phyloP scores from a whole-genome alignment of 73 alveolate species.

The Blepharisma stoltei region DNA sequence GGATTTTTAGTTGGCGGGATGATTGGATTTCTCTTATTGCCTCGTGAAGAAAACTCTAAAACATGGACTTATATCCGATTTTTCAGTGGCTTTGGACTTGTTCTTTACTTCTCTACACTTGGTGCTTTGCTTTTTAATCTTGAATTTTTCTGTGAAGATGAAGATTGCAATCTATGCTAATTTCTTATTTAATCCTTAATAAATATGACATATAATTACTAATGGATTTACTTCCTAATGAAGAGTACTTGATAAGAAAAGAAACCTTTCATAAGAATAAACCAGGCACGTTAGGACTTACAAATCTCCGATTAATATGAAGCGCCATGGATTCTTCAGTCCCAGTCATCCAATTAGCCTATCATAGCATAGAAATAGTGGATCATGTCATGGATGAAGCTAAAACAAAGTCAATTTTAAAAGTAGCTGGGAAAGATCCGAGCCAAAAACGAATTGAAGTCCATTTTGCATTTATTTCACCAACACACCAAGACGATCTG shows the following conservation, averaged over 20 bases:
- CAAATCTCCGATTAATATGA: background rate
- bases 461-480: slow-evolving; percentile 3
- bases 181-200: too few species aligned
- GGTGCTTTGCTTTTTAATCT: too few species aligned
- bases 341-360: background rate
- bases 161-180: too few species aligned
- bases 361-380: background rate
- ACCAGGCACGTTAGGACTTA: background rate
- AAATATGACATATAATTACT: background rate
- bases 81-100: background rate
- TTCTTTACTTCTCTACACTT: background rate
- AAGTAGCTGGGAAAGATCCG: background rate
- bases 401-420: background rate
- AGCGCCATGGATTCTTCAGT: background rate
- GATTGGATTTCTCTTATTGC: slow-evolving; percentile 14
- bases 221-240: slow-evolving; percentile 16
- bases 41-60: slow-evolving; percentile 3
- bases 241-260: slow-evolving; percentile 9
- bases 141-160: too few species aligned
- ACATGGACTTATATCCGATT: background rate
- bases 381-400: background rate
- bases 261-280: background rate
- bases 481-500: background rate
- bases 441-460: background rate
- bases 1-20: background rate